phyloP scores from a whole-genome alignment of 2,329 filamentous ascomycete genomes.

The Helminthosporium solani region DNA sequence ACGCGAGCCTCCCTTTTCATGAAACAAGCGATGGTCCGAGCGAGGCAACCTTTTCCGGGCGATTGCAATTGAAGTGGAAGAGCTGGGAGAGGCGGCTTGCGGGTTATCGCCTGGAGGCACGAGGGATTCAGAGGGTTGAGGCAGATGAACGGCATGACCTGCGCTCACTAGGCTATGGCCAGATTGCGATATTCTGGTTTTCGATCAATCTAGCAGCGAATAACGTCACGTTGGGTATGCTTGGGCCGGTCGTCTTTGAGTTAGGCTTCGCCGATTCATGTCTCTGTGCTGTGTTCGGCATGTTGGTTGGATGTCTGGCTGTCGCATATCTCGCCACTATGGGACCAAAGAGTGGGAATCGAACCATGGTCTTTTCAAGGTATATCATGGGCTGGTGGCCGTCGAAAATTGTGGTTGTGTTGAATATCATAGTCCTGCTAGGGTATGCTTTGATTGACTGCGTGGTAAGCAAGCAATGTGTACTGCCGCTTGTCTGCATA shows the following conservation, averaged over 20 bases:
- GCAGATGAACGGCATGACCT: slow-evolving; percentile 56
- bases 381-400: slow-evolving; percentile 66
- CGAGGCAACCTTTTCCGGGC: slow-evolving; percentile 8
- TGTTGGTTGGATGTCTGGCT: slow-evolving; percentile 55
- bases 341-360: slow-evolving; percentile 61
- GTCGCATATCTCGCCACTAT: slow-evolving; percentile 63
- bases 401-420: slow-evolving; percentile 61
- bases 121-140: slow-evolving; percentile 61
- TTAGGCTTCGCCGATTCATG: slow-evolving; percentile 60
- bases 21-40: slow-evolving; percentile 6
- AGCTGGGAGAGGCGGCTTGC: slow-evolving; percentile 46
- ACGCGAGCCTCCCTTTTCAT: slow-evolving; percentile 24
- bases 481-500: too few relatives aligned
- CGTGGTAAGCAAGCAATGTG: too few relatives aligned
- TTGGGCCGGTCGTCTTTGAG: slow-evolving; percentile 60
- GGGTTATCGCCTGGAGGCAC: slow-evolving; percentile 58
- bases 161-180: slow-evolving; percentile 54
- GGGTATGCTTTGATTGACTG: slow-evolving; percentile 65
- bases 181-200: slow-evolving; percentile 61
- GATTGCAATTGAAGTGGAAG: slow-evolving; percentile 24
- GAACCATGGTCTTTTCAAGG: slow-evolving; percentile 60
- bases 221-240: slow-evolving; percentile 65
- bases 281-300: slow-evolving; percentile 59
- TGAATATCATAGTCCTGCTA: slow-evolving; percentile 64
- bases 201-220: slow-evolving; percentile 64